Percentiles rank a stretch among this genome's conserved stretches.
phyloP scores from a whole-genome alignment of 2,329 filamentous ascomycete species.

The Paraconiothyrium sp. region DNA sequence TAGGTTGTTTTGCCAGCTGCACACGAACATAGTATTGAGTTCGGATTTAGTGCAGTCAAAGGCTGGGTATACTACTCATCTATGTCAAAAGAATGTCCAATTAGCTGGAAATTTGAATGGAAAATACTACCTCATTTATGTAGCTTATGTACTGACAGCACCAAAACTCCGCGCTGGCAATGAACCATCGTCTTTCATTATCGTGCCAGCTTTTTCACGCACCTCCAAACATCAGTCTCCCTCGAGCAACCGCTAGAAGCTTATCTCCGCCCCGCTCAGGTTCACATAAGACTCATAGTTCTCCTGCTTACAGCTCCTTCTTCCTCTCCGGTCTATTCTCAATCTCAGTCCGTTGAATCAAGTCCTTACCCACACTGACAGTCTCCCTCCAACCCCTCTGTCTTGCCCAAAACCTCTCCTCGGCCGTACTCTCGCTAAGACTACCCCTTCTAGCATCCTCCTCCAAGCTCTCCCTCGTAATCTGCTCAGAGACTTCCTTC shows the following conservation, averaged over 20 bases:
- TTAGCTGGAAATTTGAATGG: background rate
- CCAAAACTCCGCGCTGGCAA: conserved; percentile 1
- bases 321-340: conserved; percentile 27
- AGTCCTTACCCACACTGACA: conserved; percentile 10
- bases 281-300: background rate
- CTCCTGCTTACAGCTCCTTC: conserved; percentile 21
- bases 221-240: too few species aligned
- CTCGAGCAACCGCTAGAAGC: background rate
- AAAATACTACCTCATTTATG: background rate
- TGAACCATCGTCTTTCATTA: background rate
- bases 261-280: background rate
- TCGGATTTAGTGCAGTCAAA: background rate
- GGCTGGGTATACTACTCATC: too few species aligned
- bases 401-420: conserved; percentile 33
- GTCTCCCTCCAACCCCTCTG: conserved; percentile 13
- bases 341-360: conserved; percentile 22
- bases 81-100: background rate
- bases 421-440: conserved; percentile 53
- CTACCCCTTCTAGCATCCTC: conserved; percentile 59
- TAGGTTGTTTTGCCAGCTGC: background rate
- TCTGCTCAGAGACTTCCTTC: conserved; percentile 60
- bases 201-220: background rate
- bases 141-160: background rate
- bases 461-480: conserved; percentile 72
- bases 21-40: background rate